phyloP scores from a whole-genome alignment of 306 rosid species.

The Sechiopsis laciniata region DNA sequence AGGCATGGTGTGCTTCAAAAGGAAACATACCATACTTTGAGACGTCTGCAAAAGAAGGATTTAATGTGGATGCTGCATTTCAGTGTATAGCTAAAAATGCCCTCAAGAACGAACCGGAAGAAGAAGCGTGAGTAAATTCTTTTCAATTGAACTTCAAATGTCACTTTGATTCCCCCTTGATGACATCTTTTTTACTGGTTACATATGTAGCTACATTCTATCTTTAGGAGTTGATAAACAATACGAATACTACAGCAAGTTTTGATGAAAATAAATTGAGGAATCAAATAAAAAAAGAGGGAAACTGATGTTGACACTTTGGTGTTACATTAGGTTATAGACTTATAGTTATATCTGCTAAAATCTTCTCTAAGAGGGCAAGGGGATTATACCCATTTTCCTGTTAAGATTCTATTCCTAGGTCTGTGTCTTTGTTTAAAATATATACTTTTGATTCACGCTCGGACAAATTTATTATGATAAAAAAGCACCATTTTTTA shows the following conservation, averaged over 20 bases:
- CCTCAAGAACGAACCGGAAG: constrained; percentile 99
- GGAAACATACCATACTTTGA: constrained; percentile 97
- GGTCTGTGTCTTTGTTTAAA: not conserved
- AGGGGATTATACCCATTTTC: not conserved
- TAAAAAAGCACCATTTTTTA: not conserved
- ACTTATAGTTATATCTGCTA: constrained; percentile 1
- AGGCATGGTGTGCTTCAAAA: constrained; percentile 99
- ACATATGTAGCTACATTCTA: not conserved
- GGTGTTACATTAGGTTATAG: not conserved
- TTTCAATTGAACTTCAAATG: constrained; percentile 6
- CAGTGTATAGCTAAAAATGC: constrained; percentile 96
- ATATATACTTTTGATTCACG: not conserved
- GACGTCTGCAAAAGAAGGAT: constrained; percentile 98
- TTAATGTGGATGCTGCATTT: constrained; percentile 94
- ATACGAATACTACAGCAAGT: not conserved
- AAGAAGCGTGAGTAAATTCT: constrained; percentile 69
- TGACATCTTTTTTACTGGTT: not conserved
- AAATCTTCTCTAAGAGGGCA: not conserved
- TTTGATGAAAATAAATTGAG: not conserved
- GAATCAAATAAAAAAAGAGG: not conserved
- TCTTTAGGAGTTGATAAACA: not conserved
- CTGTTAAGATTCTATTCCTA: not conserved
- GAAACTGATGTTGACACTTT: not conserved
- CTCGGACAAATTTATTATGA: not conserved
- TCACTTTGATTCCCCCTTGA: not conserved